Conservation (phyloP, 345 rosid genomes). For the Brassica napus region Da-Ae NC_063439.1:10559501-10560000, state of each 20-base stretch:
- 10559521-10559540: constrained; percentile 87
- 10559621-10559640: constrained; percentile 56
- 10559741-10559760: constrained; percentile 63
- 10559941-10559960: constrained; percentile 49
- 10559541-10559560: constrained; percentile 46
- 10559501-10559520: constrained; percentile 90
- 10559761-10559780: constrained; percentile 71
- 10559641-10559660: constrained; percentile 64
- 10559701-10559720: constrained; percentile 43
- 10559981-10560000: constrained; percentile 1
- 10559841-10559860: constrained; percentile 63
- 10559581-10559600: constrained; percentile 34
- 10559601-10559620: constrained; percentile 40
- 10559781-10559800: constrained; percentile 68
- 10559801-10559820: constrained; percentile 72
- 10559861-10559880: constrained; percentile 71
- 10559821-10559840: constrained; percentile 80
- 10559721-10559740: constrained; percentile 39
- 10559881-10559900: constrained; percentile 87
- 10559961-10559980: constrained; percentile 51
- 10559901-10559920: constrained; percentile 83
- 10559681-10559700: constrained; percentile 39
- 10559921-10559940: constrained; percentile 91
- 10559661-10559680: constrained; percentile 1
- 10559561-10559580: constrained; percentile 36